Conservation (phyloP, 345 rosid species). For the Anacardium occidentale region DNA sequence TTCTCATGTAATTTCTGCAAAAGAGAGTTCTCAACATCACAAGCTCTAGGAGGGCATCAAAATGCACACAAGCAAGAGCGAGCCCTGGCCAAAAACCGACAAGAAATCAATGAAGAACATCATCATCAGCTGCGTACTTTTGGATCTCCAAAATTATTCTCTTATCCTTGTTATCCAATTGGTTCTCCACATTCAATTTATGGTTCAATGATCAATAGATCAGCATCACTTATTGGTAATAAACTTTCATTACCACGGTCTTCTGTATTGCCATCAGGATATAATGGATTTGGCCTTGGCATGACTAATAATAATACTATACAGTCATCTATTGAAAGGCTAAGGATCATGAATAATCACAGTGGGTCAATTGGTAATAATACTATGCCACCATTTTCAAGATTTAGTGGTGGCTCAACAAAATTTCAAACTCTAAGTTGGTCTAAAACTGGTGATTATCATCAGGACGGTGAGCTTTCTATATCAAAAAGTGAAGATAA, state of each 20-base stretch:
- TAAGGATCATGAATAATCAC: background rate
- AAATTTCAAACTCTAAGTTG: too few relatives aligned
- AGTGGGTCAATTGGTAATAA: background rate
- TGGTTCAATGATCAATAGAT: slow-evolving; percentile 21
- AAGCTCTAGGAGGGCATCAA: slow-evolving; percentile 84
- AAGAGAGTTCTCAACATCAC: slow-evolving; percentile 58
- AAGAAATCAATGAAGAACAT: slow-evolving; percentile 26
- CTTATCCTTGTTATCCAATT: slow-evolving; percentile 19
- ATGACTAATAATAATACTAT: background rate
- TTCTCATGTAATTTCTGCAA: slow-evolving; percentile 60
- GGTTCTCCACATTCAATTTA: slow-evolving; percentile 12
- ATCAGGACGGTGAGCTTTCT: background rate
- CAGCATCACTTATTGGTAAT: background rate
- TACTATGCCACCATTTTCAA: background rate
- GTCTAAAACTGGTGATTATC: background rate
- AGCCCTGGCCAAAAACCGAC: slow-evolving; percentile 48
- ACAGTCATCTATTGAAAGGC: background rate
- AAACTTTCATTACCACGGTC: slow-evolving; percentile 29
- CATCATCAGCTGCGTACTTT: slow-evolving; percentile 2
- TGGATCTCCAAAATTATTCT: slow-evolving; percentile 13
- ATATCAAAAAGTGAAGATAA: background rate
- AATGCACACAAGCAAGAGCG: slow-evolving; percentile 81
- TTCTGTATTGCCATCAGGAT: background rate
- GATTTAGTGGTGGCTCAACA: background rate
- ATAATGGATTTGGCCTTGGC: slow-evolving; percentile 3